A percentile compares a stretch with the other conserved stretches of the same genome.
Evolutionary conservation across 331 rosid species (phyloP).

Genomic region (Cydonia oblonga): DNA sequence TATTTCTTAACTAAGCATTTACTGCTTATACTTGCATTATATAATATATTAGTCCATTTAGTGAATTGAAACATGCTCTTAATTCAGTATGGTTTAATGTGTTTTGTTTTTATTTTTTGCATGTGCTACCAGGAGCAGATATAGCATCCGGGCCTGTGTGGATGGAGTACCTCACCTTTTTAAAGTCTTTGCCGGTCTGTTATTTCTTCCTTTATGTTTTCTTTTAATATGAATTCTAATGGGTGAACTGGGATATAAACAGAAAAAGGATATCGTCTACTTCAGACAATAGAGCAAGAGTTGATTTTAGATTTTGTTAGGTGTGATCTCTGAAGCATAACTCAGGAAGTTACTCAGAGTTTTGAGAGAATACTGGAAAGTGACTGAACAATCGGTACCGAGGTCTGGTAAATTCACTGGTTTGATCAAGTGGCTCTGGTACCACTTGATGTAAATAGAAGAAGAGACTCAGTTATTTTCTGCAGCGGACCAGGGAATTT

Average conservation of each 20-base stretch:
- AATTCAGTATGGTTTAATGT: background rate
- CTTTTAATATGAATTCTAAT: conserved; percentile 1
- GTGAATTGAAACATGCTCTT: background rate
- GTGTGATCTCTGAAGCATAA: background rate
- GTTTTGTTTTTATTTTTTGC: conserved; percentile 7
- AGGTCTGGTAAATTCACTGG: background rate
- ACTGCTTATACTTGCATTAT: background rate
- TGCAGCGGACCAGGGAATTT: background rate
- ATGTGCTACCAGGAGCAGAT: conserved; percentile 62
- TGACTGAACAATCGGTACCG: background rate
- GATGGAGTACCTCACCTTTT: conserved; percentile 85
- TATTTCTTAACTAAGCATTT: background rate
- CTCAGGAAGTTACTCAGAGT: background rate
- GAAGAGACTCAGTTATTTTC: background rate
- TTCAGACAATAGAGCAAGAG: background rate
- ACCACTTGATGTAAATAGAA: background rate
- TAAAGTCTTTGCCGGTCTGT: conserved; percentile 78
- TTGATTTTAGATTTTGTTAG: background rate
- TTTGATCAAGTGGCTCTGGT: background rate
- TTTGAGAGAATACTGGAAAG: background rate
- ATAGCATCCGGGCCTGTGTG: conserved; percentile 94
- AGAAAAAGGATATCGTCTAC: background rate
- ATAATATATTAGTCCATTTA: background rate
- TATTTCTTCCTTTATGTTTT: conserved; percentile 11
- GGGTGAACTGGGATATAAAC: background rate